Evolutionary conservation across 2,329 filamentous ascomycete species (phyloP).

Genomic region (Exserohilum turcica): DNA sequence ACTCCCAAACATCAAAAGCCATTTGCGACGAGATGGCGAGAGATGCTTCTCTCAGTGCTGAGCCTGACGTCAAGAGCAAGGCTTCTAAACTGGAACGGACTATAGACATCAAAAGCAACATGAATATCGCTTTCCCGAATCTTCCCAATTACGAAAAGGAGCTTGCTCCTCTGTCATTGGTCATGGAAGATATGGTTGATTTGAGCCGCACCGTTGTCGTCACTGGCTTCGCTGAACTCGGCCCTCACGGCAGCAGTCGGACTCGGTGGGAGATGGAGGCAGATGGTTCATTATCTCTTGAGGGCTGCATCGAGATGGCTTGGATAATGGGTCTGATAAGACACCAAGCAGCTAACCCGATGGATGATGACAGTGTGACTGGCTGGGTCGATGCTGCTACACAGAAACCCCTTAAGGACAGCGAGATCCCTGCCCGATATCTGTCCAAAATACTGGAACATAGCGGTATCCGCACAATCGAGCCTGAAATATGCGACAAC

Average conservation of each 20-base stretch:
- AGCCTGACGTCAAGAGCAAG: too few relatives aligned
- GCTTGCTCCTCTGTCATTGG: slow-evolving; percentile 84
- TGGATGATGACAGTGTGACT: slow-evolving; percentile 86
- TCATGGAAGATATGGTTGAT: slow-evolving; percentile 97
- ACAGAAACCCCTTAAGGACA: slow-evolving; percentile 94
- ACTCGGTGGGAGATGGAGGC: slow-evolving; percentile 99
- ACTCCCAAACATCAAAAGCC: too few relatives aligned
- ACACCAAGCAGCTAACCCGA: slow-evolving; percentile 96
- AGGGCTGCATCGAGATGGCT: slow-evolving; percentile 98
- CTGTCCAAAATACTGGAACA: slow-evolving; percentile 97
- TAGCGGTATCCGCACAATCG: slow-evolving; percentile 94
- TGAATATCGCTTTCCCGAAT: slow-evolving; percentile 89
- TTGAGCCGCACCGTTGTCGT: slow-evolving; percentile 98
- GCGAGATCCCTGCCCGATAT: slow-evolving; percentile 96
- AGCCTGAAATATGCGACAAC: slow-evolving; percentile 95
- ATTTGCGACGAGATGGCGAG: too few relatives aligned
- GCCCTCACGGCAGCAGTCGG: slow-evolving; percentile 97
- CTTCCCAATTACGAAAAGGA: slow-evolving; percentile 92
- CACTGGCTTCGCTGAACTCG: slow-evolving; percentile 93
- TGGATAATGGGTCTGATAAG: slow-evolving; percentile 99
- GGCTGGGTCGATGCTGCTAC: slow-evolving; percentile 96
- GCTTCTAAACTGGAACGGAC: too few relatives aligned
- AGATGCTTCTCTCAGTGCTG: too few relatives aligned
- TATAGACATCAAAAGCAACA: too few relatives aligned
- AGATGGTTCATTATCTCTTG: slow-evolving; percentile 91